Evolutionary conservation across 1,284 basidiomycete species (phyloP).

Genomic region (Cryptococcus sp.): DNA sequence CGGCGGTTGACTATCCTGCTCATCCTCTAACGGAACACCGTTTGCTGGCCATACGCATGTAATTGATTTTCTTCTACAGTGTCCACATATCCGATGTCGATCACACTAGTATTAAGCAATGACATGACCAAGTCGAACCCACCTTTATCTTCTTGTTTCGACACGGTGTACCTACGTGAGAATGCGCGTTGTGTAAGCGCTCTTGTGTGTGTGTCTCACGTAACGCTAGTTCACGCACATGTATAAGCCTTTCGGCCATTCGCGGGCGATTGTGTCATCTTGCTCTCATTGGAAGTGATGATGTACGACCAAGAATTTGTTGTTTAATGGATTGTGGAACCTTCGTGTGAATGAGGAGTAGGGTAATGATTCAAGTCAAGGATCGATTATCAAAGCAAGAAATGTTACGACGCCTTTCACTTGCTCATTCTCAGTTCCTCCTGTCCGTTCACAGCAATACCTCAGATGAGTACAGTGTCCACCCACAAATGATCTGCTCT

Average conservation of each 20-base stretch:
- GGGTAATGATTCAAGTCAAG: too few relatives aligned
- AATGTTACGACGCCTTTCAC: too few relatives aligned
- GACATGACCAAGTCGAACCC: background rate
- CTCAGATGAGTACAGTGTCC: too few relatives aligned
- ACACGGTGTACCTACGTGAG: constrained; percentile 14
- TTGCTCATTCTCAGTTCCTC: too few relatives aligned
- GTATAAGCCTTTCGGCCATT: constrained; percentile 17
- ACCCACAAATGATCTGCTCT: too few relatives aligned
- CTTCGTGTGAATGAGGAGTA: too few relatives aligned
- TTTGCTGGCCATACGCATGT: constrained; percentile 21
- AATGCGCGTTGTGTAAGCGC: background rate
- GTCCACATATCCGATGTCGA: constrained; percentile 14
- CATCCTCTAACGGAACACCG: constrained; percentile 11
- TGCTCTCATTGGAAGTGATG: background rate
- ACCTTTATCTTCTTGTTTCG: constrained; percentile 22
- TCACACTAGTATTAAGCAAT: constrained; percentile 12
- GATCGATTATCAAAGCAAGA: too few relatives aligned
- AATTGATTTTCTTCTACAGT: constrained; percentile 10
- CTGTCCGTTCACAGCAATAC: too few relatives aligned
- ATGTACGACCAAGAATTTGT: too few relatives aligned
- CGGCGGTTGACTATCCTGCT: background rate
- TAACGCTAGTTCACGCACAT: constrained; percentile 2
- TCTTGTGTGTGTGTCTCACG: background rate
- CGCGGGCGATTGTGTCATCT: constrained; percentile 1
- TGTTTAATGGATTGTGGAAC: too few relatives aligned